Evolutionary conservation across 108 stramenopile genomes (phyloP).

Genomic region (Craspedostauros australis): DNA sequence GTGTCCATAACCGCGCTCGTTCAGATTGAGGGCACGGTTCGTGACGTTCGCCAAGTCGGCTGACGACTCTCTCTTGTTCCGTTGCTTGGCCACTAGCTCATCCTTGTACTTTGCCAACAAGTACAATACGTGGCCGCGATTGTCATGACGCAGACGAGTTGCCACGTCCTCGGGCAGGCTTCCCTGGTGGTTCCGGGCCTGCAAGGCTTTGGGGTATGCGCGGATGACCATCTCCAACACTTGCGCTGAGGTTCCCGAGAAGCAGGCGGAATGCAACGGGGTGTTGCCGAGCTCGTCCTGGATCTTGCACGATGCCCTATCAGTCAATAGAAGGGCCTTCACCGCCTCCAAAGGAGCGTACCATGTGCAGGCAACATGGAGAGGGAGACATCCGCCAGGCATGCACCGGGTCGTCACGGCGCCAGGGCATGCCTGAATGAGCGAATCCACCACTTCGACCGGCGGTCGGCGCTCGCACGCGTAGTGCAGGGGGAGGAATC

Average conservation of each 20-base stretch:
- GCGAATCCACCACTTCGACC: slow-evolving; percentile 45
- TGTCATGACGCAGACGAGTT: slow-evolving; percentile 59
- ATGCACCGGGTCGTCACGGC: slow-evolving; percentile 44
- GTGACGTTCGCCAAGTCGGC: no score
- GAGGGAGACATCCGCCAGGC: slow-evolving; percentile 73
- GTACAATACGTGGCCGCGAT: slow-evolving; percentile 47
- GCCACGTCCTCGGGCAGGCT: slow-evolving; percentile 70
- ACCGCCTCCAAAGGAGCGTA: slow-evolving; percentile 50
- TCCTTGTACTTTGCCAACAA: slow-evolving; percentile 19
- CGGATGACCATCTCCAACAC: slow-evolving; percentile 48
- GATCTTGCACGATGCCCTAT: slow-evolving; percentile 44
- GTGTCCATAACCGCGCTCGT: no score
- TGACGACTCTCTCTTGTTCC: no score
- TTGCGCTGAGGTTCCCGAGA: slow-evolving; percentile 55
- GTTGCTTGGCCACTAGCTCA: slow-evolving; percentile 17
- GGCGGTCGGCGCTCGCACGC: slow-evolving; percentile 75
- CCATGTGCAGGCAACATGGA: slow-evolving; percentile 85
- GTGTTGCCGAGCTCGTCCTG: slow-evolving; percentile 73
- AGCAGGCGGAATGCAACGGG: slow-evolving; percentile 77
- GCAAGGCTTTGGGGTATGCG: slow-evolving; percentile 61
- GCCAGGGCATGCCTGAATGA: slow-evolving; percentile 51
- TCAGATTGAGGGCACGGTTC: no score
- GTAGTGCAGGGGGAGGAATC: slow-evolving; percentile 70
- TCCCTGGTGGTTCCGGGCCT: slow-evolving; percentile 68
- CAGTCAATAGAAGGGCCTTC: slow-evolving; percentile 35